phyloP scores from a whole-genome alignment of 306 rosid genomes.

The Clitoria ternatea region DNA sequence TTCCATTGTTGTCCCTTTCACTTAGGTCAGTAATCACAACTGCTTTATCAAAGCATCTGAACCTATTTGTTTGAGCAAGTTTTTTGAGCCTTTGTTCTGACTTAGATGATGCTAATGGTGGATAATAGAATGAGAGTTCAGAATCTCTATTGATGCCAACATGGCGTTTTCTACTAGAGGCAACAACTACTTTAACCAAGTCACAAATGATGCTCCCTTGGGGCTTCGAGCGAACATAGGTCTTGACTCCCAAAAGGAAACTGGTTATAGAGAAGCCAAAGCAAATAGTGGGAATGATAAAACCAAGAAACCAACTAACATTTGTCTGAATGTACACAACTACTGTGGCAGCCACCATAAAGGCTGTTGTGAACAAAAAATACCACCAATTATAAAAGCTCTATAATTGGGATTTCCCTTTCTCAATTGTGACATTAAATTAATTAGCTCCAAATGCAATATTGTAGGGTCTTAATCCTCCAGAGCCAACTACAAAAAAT shows the following conservation, averaged over 20 bases:
- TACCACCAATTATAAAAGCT: constrained; percentile 73
- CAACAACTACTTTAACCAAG: constrained; percentile 36
- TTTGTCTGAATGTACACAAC: constrained; percentile 51
- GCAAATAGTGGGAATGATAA: constrained; percentile 44
- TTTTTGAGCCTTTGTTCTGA: background rate
- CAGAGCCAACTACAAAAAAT: constrained; percentile 43
- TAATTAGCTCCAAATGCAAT: constrained; percentile 77
- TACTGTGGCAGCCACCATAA: constrained; percentile 46
- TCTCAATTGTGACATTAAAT: constrained; percentile 43
- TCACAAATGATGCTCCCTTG: constrained; percentile 43
- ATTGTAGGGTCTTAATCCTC: constrained; percentile 66
- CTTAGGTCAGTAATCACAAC: constrained; percentile 32
- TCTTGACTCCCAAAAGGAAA: constrained; percentile 33
- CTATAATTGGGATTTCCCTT: constrained; percentile 50
- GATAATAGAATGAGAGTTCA: constrained; percentile 29
- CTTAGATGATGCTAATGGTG: constrained; percentile 18
- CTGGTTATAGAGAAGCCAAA: constrained; percentile 37
- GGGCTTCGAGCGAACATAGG: constrained; percentile 34
- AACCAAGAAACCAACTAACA: constrained; percentile 56
- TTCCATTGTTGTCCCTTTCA: constrained; percentile 38
- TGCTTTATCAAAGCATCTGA: constrained; percentile 45
- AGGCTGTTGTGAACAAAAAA: constrained; percentile 44
- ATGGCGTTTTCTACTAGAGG: constrained; percentile 29
- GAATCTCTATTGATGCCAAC: background rate
- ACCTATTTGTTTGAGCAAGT: constrained; percentile 35